A percentile compares a stretch with the other conserved stretches of the same genome.
phyloP scores from a whole-genome alignment of 768 basidiomycete genomes.

The Tulasnella calospora region DNA sequence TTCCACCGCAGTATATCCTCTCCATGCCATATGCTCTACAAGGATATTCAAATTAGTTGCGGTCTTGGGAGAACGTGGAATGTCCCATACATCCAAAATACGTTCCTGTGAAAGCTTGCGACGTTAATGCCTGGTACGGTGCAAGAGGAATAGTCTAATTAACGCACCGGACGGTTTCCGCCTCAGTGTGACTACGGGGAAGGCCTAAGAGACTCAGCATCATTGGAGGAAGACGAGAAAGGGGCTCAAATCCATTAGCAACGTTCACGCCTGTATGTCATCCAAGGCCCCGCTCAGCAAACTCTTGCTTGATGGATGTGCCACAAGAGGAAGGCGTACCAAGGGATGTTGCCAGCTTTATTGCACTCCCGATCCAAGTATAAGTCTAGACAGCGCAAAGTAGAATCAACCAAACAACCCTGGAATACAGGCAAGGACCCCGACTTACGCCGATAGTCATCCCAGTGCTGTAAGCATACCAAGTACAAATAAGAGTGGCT shows the following conservation, averaged over 20 bases:
- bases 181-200: background rate
- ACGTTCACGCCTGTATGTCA: constrained; percentile 8
- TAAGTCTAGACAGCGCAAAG: background rate
- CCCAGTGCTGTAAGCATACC: background rate
- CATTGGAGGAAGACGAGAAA: constrained; percentile 7
- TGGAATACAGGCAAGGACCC: background rate
- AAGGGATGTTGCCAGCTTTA: background rate
- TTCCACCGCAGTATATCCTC: constrained; percentile 5
- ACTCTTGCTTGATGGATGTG: background rate
- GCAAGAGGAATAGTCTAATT: background rate
- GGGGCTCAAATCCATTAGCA: constrained; percentile 10
- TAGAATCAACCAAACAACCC: background rate
- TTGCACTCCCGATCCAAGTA: background rate
- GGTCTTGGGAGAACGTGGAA: no score
- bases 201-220: background rate
- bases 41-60: background rate
- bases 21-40: constrained; percentile 6
- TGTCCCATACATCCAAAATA: constrained; percentile 20
- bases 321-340: background rate
- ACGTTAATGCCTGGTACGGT: background rate
- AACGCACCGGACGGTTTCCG: background rate
- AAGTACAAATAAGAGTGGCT: background rate
- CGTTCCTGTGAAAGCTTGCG: background rate
- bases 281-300: background rate
- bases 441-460: background rate